These are phyloP conservation scores for Aureococcus anophagefferens DNA, from an alignment of 108 stramenopile species.

Conservation along the genomic window DNA sequence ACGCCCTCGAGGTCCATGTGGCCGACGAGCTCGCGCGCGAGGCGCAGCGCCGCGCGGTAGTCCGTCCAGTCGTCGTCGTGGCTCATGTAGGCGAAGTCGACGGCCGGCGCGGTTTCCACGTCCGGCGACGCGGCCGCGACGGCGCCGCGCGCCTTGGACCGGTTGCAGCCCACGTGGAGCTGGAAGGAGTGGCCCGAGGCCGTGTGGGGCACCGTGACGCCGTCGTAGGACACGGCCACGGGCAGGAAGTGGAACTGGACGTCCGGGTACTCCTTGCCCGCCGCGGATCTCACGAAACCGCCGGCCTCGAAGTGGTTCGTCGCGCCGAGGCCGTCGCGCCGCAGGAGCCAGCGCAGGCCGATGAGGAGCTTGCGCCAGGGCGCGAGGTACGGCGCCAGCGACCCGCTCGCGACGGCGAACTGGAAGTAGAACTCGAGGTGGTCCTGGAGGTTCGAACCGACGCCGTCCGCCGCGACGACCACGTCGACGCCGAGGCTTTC, in stretches of 20 bases:
- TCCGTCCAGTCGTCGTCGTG: background rate
- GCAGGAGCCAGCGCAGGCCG: conserved; percentile 29
- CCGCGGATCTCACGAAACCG: conserved; percentile 36
- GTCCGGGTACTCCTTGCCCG: conserved; percentile 26
- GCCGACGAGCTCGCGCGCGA: background rate
- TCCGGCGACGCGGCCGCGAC: conserved; percentile 3
- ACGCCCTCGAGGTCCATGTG: too few species aligned
- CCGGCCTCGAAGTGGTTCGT: conserved; percentile 44
- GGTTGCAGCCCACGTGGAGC: conserved; percentile 7
- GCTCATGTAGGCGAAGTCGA: conserved; percentile 8
- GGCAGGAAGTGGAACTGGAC: conserved; percentile 25
- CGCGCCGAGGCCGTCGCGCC: conserved; percentile 31
- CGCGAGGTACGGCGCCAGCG: too few species aligned
- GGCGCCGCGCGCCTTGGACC: conserved; percentile 5
- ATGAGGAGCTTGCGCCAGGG: conserved; percentile 11
- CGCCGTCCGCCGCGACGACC: conserved; percentile 30
- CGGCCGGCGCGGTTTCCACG: background rate
- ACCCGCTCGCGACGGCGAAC: too few species aligned
- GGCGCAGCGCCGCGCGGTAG: conserved; percentile 2
- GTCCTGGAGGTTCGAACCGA: conserved; percentile 55
- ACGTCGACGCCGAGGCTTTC: conserved; percentile 20
- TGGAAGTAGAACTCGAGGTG: conserved; percentile 34
- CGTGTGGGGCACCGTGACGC: background rate
- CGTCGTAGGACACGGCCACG: background rate
- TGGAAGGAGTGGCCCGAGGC: conserved; percentile 4